These are phyloP conservation scores for Castanospermum australe DNA, from an alignment of 306 rosid genomes.

Conservation along the genomic window DNA sequence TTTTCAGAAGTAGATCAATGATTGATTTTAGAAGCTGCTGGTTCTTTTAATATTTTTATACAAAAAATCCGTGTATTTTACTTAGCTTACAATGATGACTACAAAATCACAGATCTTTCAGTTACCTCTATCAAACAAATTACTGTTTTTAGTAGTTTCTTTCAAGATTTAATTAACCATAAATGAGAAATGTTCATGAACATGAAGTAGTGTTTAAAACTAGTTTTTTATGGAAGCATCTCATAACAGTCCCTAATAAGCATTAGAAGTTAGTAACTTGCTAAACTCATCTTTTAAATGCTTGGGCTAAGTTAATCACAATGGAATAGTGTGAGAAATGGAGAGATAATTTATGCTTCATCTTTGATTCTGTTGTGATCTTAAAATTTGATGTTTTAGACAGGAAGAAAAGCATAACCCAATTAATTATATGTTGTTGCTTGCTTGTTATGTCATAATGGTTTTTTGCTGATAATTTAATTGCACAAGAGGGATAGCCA, in stretches of 20 bases:
- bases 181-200: background rate
- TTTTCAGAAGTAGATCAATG: background rate
- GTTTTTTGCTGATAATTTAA: slow-evolving; percentile 11
- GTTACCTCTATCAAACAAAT: background rate
- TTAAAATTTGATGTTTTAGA: background rate
- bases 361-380: slow-evolving; percentile 2
- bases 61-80: background rate
- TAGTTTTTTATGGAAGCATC: background rate
- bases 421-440: slow-evolving; percentile 23
- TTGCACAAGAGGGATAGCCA: background rate
- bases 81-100: background rate
- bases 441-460: background rate
- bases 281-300: background rate
- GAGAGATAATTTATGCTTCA: background rate
- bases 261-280: background rate
- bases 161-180: background rate
- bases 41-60: background rate
- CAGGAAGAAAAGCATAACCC: background rate
- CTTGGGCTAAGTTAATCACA: background rate
- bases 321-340: background rate
- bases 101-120: background rate
- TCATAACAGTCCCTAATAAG: background rate
- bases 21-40: background rate
- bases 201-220: background rate
- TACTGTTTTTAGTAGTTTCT: background rate